phyloP scores from a whole-genome alignment of 305 asterid species.

The Coffea humblotiana region DNA sequence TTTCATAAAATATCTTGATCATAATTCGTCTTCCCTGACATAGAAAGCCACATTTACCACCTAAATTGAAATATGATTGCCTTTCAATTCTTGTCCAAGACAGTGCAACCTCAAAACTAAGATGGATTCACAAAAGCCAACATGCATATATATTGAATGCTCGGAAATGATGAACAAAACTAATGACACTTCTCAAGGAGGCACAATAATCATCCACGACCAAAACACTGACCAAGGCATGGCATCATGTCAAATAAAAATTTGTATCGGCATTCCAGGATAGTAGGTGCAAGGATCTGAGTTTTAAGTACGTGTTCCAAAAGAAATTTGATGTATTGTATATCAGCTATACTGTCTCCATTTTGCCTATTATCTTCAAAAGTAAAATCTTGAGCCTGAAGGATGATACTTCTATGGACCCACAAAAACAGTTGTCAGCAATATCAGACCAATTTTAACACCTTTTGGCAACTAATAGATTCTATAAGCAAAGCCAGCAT shows the following conservation, averaged over 20 bases:
- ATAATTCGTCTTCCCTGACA: background rate
- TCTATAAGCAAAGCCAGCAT: no score
- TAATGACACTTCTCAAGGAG: background rate
- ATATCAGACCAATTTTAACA: no score
- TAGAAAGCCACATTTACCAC: background rate
- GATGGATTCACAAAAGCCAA: background rate
- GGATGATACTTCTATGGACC: slow-evolving; percentile 1
- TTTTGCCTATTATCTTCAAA: background rate
- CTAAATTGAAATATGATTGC: background rate
- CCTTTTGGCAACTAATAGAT: no score
- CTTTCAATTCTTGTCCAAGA: background rate
- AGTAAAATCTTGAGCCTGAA: background rate
- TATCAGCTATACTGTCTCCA: background rate
- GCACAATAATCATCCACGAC: slow-evolving; percentile 1
- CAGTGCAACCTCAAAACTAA: background rate
- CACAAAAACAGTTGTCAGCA: no score
- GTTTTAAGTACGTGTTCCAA: no score
- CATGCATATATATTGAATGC: background rate
- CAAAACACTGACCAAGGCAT: background rate
- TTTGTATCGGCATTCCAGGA: background rate
- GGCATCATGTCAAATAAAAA: background rate
- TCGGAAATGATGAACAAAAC: background rate
- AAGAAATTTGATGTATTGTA: no score
- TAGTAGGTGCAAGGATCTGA: background rate
- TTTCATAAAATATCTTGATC: background rate